Evolutionary conservation across 257 asterid genomes (phyloP).

Genomic region (Lantana camara): DNA sequence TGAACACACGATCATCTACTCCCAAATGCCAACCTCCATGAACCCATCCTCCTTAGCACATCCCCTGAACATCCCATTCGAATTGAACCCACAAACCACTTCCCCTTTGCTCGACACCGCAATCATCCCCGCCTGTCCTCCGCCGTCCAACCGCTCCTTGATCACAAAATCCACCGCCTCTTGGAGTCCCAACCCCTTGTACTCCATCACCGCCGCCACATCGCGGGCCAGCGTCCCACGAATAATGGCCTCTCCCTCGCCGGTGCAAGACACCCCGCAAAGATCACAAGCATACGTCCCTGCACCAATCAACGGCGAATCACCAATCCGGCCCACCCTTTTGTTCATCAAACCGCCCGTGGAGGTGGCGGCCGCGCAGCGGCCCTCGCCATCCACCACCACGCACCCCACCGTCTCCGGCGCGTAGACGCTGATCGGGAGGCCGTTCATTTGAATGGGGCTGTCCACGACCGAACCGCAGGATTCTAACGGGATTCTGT

Average conservation of each 20-base stretch:
- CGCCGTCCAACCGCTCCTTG: constrained; percentile 63
- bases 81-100: constrained; percentile 85
- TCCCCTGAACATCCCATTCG: constrained; percentile 84
- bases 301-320: constrained; percentile 89
- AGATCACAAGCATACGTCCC: constrained; percentile 82
- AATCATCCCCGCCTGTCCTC: constrained; percentile 85
- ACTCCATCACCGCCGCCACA: constrained; percentile 96
- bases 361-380: constrained; percentile 95
- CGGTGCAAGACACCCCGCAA: constrained; percentile 94
- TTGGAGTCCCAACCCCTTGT: constrained; percentile 71
- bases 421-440: constrained; percentile 78
- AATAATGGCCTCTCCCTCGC: constrained; percentile 96
- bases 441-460: constrained; percentile 79
- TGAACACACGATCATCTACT: constrained; percentile 22
- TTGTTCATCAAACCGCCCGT: constrained; percentile 98
- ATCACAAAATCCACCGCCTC: constrained; percentile 86
- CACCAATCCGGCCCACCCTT: constrained; percentile 84
- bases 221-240: constrained; percentile 96
- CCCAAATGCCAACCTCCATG: constrained; percentile 94
- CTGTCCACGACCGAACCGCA: constrained; percentile 58
- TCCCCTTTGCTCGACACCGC: constrained; percentile 88
- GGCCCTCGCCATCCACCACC: constrained; percentile 81
- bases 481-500: constrained; percentile 65
- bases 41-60: constrained; percentile 87
- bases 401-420: constrained; percentile 97